phyloP scores from a whole-genome alignment of 805 yeast genomes.

The Sugiyamaella floridensis region DNA sequence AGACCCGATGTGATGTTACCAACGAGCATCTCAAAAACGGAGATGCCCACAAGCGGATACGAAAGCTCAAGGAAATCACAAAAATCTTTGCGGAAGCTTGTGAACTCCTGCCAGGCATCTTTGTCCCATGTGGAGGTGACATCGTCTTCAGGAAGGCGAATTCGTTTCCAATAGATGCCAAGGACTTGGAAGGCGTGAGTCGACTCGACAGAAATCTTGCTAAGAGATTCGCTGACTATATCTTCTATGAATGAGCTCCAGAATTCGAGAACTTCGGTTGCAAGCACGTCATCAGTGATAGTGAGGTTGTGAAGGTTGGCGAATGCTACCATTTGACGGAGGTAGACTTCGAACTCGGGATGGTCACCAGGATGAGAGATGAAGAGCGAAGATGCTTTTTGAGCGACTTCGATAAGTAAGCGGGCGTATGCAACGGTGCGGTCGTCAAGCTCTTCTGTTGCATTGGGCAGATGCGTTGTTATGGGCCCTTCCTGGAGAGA shows the following conservation, averaged over 20 bases:
- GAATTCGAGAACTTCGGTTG: constrained; percentile 28
- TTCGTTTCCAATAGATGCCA: constrained; percentile 61
- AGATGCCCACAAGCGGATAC: constrained; percentile 55
- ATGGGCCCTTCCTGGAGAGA: neutral
- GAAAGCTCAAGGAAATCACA: constrained; percentile 69
- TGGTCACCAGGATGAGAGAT: neutral
- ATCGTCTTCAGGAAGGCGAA: constrained; percentile 34
- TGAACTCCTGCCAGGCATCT: constrained; percentile 48
- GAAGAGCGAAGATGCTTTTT: neutral
- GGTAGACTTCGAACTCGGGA: neutral
- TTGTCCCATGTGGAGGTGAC: constrained; percentile 25
- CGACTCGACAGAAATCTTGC: neutral
- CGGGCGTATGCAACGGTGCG: constrained; percentile 3
- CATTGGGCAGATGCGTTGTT: neutral
- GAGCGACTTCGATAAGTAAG: constrained; percentile 8
- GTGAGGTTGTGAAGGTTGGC: constrained; percentile 15
- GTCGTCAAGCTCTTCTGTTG: neutral
- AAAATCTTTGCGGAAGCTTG: constrained; percentile 62
- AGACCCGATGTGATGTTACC: constrained; percentile 11
- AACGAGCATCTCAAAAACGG: constrained; percentile 41
- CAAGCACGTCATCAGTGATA: constrained; percentile 26
- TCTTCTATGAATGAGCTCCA: constrained; percentile 32
- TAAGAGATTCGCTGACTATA: constrained; percentile 25
- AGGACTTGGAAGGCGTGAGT: constrained; percentile 42
- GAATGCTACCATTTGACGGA: constrained; percentile 10